Percentiles rank a stretch among this genome's conserved stretches.
phyloP scores from a whole-genome alignment of 2,329 filamentous ascomycete genomes.

The Fusarium anguioides region DNA sequence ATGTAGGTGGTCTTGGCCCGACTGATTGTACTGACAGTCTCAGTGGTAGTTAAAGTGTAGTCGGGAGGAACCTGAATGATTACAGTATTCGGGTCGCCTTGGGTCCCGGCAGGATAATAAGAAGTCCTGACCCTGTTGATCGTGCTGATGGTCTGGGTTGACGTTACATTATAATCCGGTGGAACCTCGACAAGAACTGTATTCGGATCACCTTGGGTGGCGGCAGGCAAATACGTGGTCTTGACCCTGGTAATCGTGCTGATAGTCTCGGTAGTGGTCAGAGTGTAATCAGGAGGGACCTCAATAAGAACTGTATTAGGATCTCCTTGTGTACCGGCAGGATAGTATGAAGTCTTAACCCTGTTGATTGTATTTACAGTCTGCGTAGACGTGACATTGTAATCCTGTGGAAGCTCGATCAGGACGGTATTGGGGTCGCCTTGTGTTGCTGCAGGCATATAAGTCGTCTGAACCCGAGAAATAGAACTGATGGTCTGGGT shows the following conservation, averaged over 20 bases:
- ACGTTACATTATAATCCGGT: conserved; percentile 3
- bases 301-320: conserved; percentile 15
- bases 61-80: conserved; percentile 9
- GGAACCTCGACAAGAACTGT: conserved; percentile 7
- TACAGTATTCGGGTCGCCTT: conserved; percentile 19
- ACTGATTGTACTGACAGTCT: conserved; percentile 1
- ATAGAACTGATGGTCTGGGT: conserved; percentile 3
- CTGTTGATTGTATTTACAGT: neutral
- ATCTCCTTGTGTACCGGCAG: conserved; percentile 5
- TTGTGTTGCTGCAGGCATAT: neutral
- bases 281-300: conserved; percentile 10
- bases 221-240: conserved; percentile 11
- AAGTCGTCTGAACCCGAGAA: conserved; percentile 1
- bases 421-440: conserved; percentile 4
- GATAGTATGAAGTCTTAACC: conserved; percentile 9
- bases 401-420: neutral
- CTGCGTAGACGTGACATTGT: neutral
- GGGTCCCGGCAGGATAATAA: neutral
- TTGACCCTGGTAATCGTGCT: neutral
- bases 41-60: neutral
- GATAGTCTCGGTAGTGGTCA: conserved; percentile 6
- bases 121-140: conserved; percentile 5
- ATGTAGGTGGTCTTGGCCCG: neutral
- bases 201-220: conserved; percentile 1
- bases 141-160: neutral